Evolutionary conservation across 2,329 filamentous ascomycete species (phyloP).

Genomic region (Aspergillus quadrilineatus): DNA sequence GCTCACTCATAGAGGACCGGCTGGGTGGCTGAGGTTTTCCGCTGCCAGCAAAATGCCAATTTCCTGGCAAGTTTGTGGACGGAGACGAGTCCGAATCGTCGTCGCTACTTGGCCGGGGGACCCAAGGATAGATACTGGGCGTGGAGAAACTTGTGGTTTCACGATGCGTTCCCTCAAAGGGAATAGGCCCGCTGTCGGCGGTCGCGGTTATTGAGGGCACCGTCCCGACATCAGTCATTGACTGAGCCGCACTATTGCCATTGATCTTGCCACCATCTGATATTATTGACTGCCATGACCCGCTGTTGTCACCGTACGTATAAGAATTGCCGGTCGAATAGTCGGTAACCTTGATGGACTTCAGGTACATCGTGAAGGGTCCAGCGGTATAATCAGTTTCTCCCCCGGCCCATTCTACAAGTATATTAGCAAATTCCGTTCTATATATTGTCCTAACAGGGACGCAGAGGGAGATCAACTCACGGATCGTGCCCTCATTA

Average conservation of each 20-base stretch:
- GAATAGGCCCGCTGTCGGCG: constrained; percentile 63
- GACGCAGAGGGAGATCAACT: constrained; percentile 22
- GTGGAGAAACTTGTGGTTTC: constrained; percentile 50
- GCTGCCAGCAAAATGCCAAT: constrained; percentile 75
- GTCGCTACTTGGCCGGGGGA: constrained; percentile 46
- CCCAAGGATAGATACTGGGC: constrained; percentile 69
- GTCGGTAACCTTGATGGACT: constrained; percentile 74
- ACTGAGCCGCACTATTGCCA: constrained; percentile 52
- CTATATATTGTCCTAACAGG: constrained; percentile 3
- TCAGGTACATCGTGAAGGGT: constrained; percentile 83
- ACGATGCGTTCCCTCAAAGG: constrained; percentile 56
- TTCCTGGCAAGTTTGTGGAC: constrained; percentile 62
- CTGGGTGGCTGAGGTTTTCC: constrained; percentile 76
- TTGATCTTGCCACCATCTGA: constrained; percentile 77
- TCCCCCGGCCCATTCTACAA: constrained; percentile 74
- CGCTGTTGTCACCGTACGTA: constrained; percentile 73
- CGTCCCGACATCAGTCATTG: constrained; percentile 41
- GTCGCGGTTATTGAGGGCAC: constrained; percentile 65
- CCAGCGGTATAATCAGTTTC: constrained; percentile 78
- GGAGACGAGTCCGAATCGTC: constrained; percentile 52
- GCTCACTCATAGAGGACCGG: constrained; percentile 67
- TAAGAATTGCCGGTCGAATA: constrained; percentile 91
- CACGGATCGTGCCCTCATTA: constrained; percentile 70
- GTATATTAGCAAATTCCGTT: constrained; percentile 10
- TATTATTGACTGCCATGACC: constrained; percentile 77